phyloP scores from a whole-genome alignment of 805 yeast genomes.

The Sugiyamaella floridensis region DNA sequence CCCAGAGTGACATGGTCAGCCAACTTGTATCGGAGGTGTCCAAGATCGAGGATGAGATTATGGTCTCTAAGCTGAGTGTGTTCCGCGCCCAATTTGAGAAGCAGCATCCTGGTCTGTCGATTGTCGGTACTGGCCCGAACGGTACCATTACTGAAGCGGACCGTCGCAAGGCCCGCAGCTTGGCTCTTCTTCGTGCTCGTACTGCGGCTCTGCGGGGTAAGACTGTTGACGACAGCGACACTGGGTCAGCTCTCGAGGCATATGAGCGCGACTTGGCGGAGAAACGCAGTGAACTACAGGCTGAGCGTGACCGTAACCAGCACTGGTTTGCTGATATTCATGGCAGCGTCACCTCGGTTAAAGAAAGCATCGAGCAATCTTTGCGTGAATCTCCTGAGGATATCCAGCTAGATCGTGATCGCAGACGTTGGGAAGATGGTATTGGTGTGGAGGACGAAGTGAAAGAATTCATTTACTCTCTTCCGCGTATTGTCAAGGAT shows the following conservation, averaged over 20 bases:
- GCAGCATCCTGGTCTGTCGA: conserved; percentile 63
- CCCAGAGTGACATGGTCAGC: conserved; percentile 68
- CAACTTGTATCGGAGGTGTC: conserved; percentile 56
- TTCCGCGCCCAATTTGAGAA: conserved; percentile 49
- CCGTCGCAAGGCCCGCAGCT: conserved; percentile 69
- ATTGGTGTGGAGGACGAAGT: conserved; percentile 68
- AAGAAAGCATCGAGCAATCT: conserved; percentile 40
- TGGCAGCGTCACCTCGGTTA: conserved; percentile 58
- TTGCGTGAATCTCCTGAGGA: conserved; percentile 35
- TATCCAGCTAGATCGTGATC: conserved; percentile 37
- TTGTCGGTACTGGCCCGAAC: conserved; percentile 77
- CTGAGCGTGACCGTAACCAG: conserved; percentile 50
- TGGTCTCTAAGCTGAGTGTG: conserved; percentile 56
- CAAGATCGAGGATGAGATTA: conserved; percentile 60
- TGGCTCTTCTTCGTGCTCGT: conserved; percentile 71
- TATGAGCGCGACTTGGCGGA: conserved; percentile 39
- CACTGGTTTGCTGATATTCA: conserved; percentile 65
- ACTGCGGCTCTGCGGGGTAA: conserved; percentile 93
- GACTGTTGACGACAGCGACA: conserved; percentile 39
- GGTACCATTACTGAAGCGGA: conserved; percentile 84
- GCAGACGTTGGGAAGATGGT: conserved; percentile 75
- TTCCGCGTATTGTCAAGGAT: conserved; percentile 1
- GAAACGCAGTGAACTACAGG: conserved; percentile 45
- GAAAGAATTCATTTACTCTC: conserved; percentile 48
- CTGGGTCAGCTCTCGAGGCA: conserved; percentile 40